Conservation (phyloP, 768 basidiomycete genomes). For the Gloeophyllum trabeum region DNA sequence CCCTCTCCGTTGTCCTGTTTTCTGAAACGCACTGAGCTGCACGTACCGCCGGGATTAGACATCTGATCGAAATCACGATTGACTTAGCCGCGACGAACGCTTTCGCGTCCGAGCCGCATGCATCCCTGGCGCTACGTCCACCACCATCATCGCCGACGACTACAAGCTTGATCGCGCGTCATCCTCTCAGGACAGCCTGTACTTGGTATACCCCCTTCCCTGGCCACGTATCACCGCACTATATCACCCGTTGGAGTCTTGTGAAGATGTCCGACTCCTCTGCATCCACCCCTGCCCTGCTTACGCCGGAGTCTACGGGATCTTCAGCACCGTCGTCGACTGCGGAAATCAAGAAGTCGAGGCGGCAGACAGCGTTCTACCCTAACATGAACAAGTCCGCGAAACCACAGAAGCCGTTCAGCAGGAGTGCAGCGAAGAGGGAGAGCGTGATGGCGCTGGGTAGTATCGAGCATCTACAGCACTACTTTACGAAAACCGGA, state of each 20-base stretch:
- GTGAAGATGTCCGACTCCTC: conserved; percentile 16
- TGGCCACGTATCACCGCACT: no score
- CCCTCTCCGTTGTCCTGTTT: background rate
- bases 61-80: no score
- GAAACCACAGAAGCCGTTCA: conserved; percentile 78
- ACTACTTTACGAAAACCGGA: conserved; percentile 88
- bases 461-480: conserved; percentile 93
- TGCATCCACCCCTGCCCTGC: conserved; percentile 37
- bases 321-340: conserved; percentile 22
- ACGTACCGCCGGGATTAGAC: no score
- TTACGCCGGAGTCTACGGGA: conserved; percentile 55
- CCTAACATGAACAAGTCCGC: conserved; percentile 60
- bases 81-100: no score
- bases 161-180: no score
- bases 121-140: no score
- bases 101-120: no score
- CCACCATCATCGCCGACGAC: no score
- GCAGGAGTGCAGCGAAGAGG: conserved; percentile 82
- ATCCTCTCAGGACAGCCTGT: no score
- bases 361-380: conserved; percentile 69
- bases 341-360: conserved; percentile 33
- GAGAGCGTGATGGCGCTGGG: conserved; percentile 90
- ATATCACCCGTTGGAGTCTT: no score
- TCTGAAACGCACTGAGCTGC: no score
- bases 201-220: no score